Evolutionary conservation across 306 rosid genomes (phyloP), one percentile per base, ranked within the genome.

Genomic region (Cucumis cinereus): DNA sequence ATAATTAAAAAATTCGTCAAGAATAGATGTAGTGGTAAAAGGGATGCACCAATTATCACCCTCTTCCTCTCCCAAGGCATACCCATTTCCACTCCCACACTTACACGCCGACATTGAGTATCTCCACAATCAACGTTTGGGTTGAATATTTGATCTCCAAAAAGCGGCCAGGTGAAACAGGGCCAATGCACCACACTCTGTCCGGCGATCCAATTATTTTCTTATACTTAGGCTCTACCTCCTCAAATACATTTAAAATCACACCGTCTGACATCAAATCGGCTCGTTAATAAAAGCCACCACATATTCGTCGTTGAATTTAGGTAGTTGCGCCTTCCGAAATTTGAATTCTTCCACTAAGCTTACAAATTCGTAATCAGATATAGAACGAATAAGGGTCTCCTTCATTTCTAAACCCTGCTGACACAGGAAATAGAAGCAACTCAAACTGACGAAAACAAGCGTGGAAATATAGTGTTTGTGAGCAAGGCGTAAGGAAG

Each of bases 111-210:
- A 82, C 53, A 59, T 41, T 82, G 33, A 88, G 38, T 1, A 90
- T 76, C 30, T 86, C 60, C 19, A 53, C 82, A 5, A 86, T 82
- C 4, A 90, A 79, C 22, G 81, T 90, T 57, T 77, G 89, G 89
- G 56, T 86, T 88, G 23, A 80, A 47, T 35, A 89, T 81, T 8
- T 91, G 93, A 10, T 91, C 96, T 0, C 72, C 81, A 53, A 87
- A 87, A 17, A 85, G 13, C 2, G 96, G 93, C 96, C 93, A 91
- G 0, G 93, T 87, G 3, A 45, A 45, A 45, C 16, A 45, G 50
- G 50, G 50, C 50, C 50, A 45, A 45, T 16, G 5, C 50, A 45
- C 50, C 50, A 45, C 50, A 45, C 16, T 12, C 50, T 45, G 16
- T 45, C 50, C 16, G 50, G 16, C 5, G 16, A 45, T 45, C 13